Evolutionary conservation across 2,329 filamentous ascomycete species (phyloP).

Genomic region (Thielaviopsis ethacetica): DNA sequence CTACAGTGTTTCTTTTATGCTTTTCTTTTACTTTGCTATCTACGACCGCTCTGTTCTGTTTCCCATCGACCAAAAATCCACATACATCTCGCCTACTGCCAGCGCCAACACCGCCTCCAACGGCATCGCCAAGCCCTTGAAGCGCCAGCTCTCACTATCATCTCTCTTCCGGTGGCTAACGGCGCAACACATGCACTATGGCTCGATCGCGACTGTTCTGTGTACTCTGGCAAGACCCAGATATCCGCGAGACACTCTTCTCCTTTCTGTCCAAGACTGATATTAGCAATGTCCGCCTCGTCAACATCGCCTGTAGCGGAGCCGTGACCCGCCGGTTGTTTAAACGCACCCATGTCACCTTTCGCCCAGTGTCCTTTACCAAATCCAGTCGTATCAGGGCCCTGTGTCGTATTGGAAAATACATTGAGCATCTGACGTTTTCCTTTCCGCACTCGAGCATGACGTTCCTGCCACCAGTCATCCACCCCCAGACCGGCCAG

Average conservation of each 20-base stretch:
- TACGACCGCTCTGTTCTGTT: neutral
- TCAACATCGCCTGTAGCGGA: constrained; percentile 54
- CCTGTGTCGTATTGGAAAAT: constrained; percentile 58
- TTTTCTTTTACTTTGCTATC: neutral
- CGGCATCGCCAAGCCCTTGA: neutral
- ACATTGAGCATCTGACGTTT: constrained; percentile 67
- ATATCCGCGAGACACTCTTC: constrained; percentile 34
- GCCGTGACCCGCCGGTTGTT: constrained; percentile 55
- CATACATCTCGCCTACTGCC: neutral
- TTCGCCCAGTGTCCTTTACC: constrained; percentile 60
- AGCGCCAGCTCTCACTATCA: constrained; percentile 2
- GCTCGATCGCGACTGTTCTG: constrained; percentile 24
- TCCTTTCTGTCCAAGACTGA: constrained; percentile 32
- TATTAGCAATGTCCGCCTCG: constrained; percentile 44
- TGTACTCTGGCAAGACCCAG: constrained; percentile 36
- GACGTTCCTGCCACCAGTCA: constrained; percentile 70
- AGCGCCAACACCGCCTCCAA: neutral
- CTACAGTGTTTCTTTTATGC: neutral
- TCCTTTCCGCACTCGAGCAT: constrained; percentile 58
- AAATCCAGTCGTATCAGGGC: constrained; percentile 57
- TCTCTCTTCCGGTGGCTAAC: constrained; percentile 10
- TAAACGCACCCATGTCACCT: constrained; percentile 50
- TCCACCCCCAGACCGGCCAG: constrained; percentile 59
- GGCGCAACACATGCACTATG: constrained; percentile 5
- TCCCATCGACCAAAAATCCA: neutral